Percentiles rank a stretch among this genome's conserved stretches.
phyloP scores from a whole-genome alignment of 208 protist species.

The Acanthamoeba royreba region DNA sequence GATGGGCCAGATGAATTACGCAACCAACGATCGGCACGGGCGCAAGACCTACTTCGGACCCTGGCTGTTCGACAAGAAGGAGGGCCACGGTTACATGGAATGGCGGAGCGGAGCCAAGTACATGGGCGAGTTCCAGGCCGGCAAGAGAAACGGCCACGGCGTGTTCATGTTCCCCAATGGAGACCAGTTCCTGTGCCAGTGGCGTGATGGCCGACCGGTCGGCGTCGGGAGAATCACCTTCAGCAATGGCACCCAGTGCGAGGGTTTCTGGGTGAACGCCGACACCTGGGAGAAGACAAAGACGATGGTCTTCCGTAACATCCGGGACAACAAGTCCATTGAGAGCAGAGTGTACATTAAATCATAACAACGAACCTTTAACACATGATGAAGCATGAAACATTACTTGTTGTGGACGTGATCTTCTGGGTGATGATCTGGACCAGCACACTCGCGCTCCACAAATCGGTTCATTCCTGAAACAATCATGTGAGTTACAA shows the following conservation, averaged over 20 bases:
- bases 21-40: neutral
- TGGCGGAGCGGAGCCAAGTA: conserved; percentile 26
- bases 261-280: neutral
- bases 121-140: neutral
- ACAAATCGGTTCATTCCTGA: neutral
- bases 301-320: neutral
- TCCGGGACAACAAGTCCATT: too few species aligned
- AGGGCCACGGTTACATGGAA: neutral
- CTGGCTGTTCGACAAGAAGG: neutral
- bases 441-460: neutral
- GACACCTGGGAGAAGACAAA: neutral
- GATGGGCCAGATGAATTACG: neutral
- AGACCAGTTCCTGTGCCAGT: neutral
- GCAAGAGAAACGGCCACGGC: neutral
- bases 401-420: too few species aligned
- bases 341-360: too few species aligned
- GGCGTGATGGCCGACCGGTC: neutral
- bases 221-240: neutral
- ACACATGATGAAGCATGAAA: too few species aligned
- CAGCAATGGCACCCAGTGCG: neutral
- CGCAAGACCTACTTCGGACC: neutral
- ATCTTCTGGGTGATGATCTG: too few species aligned
- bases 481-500: neutral
- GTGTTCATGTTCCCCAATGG: neutral
- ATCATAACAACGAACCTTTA: too few species aligned